phyloP scores from a whole-genome alignment of 495 filamentous ascomycete species.

The Penicillium longicatenatum region DNA sequence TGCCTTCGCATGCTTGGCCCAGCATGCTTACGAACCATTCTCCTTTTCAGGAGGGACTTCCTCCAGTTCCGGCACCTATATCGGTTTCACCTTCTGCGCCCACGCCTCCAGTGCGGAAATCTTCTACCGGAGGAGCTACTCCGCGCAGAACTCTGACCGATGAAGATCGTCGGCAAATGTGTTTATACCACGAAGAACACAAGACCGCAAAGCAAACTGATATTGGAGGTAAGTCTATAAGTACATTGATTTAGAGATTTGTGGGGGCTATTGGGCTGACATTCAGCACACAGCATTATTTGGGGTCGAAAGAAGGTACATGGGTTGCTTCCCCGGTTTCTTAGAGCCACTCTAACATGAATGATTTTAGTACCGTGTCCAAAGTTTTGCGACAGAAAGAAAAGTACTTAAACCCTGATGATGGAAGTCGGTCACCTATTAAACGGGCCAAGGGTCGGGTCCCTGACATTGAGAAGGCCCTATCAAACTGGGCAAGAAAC shows the following conservation, averaged over 20 bases:
- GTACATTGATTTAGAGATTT: neutral
- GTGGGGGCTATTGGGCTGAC: constrained; percentile 27
- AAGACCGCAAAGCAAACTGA: constrained; percentile 96
- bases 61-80: constrained; percentile 59
- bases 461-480: constrained; percentile 92
- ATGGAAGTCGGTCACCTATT: constrained; percentile 83
- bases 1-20: constrained; percentile 70
- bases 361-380: constrained; percentile 81
- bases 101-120: constrained; percentile 51
- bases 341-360: constrained; percentile 26
- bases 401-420: constrained; percentile 89
- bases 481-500: constrained; percentile 85
- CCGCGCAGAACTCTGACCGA: constrained; percentile 92
- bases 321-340: neutral
- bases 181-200: constrained; percentile 91
- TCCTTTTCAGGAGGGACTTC: constrained; percentile 29
- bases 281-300: constrained; percentile 67
- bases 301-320: constrained; percentile 96
- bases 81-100: constrained; percentile 50
- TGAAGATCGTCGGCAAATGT: constrained; percentile 89
- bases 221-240: constrained; percentile 73
- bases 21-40: constrained; percentile 60
- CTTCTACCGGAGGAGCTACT: constrained; percentile 59
- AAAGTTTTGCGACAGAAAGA: constrained; percentile 97
- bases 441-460: constrained; percentile 90